These are phyloP conservation scores for Colletotrichum tamarilloi DNA, from an alignment of 2,329 filamentous ascomycete species.

Conservation along the genomic window DNA sequence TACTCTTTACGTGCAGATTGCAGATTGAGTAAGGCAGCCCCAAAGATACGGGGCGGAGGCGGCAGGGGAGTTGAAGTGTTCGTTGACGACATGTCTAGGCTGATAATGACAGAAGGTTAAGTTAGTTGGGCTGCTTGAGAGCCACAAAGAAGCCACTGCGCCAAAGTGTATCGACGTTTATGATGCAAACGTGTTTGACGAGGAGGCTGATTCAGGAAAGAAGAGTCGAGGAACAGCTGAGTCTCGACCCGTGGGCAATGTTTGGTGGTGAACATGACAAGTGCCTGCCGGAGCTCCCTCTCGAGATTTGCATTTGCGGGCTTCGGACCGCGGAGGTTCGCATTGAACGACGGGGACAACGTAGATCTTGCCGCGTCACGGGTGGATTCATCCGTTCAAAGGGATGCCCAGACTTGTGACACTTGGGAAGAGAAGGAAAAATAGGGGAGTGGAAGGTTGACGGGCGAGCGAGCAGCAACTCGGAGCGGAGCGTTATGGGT, in stretches of 20 bases:
- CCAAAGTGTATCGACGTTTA: neutral
- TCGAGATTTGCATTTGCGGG: constrained; percentile 9
- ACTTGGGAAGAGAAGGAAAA: neutral
- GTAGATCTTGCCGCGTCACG: constrained; percentile 16
- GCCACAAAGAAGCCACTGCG: constrained; percentile 8
- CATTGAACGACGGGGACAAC: constrained; percentile 11
- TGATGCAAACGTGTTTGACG: constrained; percentile 22
- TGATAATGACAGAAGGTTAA: constrained; percentile 12
- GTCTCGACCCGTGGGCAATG: neutral
- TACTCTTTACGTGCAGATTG: neutral
- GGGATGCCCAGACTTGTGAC: constrained; percentile 33
- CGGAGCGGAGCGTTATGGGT: constrained; percentile 15
- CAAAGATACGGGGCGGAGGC: neutral
- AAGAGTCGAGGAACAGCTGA: neutral
- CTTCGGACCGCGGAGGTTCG: constrained; percentile 8
- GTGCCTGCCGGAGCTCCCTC: neutral
- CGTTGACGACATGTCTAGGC: constrained; percentile 1
- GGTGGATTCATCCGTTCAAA: constrained; percentile 29
- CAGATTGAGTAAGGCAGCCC: neutral
- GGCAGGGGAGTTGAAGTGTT: neutral
- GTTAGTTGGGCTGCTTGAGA: neutral
- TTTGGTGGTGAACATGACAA: constrained; percentile 6
- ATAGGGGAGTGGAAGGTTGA: neutral
- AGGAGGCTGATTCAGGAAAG: neutral
- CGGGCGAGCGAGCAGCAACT: neutral